phyloP scores from a whole-genome alignment of 140 eudicot genomes.

The Oenanthe javanica region DNA sequence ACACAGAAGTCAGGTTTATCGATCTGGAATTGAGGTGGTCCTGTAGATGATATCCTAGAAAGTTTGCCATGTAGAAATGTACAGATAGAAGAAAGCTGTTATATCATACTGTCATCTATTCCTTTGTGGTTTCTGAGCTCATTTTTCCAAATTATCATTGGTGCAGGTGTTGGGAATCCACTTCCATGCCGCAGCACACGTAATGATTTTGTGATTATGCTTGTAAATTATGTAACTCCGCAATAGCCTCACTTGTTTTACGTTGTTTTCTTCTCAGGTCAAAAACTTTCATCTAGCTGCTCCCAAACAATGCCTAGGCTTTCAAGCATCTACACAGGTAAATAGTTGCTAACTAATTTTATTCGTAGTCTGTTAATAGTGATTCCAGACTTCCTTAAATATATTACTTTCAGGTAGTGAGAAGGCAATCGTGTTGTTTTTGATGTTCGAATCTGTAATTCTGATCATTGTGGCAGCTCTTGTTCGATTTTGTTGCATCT shows the following conservation, averaged over 20 bases:
- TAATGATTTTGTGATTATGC: conserved; percentile 24
- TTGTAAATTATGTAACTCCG: background rate
- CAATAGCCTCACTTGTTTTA: conserved; percentile 2
- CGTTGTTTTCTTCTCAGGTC: conserved; percentile 36
- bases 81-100: background rate
- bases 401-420: conserved; percentile 47
- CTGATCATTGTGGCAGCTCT: conserved; percentile 47
- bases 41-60: background rate
- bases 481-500: conserved; percentile 67
- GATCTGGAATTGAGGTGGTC: background rate
- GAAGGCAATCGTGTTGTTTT: conserved; percentile 52
- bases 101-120: background rate
- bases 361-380: background rate
- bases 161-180: conserved; percentile 71
- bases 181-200: conserved; percentile 70
- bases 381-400: background rate
- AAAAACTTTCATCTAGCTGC: conserved; percentile 70
- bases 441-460: conserved; percentile 54
- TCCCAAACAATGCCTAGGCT: conserved; percentile 42
- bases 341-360: background rate
- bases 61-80: background rate
- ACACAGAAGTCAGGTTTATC: background rate
- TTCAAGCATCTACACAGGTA: conserved; percentile 58
- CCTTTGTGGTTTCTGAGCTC: conserved; percentile 16
- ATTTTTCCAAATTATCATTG: conserved; percentile 9